Base-by-base conservation (phyloP, 2,329 filamentous ascomycete species). In the Apiospora arundinis region DNA sequence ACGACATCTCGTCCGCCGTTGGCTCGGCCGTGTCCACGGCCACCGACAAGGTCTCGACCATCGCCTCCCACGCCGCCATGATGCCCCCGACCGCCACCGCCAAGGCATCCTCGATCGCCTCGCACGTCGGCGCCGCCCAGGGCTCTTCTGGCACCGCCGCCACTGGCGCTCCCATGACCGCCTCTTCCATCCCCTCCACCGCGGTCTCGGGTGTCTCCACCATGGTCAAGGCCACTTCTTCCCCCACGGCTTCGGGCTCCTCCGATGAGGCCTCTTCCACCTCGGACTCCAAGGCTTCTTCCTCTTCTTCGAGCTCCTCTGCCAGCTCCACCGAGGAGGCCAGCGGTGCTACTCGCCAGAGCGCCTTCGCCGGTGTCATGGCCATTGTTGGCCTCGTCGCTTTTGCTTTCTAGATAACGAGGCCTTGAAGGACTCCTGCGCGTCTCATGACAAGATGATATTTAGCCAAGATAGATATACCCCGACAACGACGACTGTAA, bases 401-500 rank as follows among this genome's bases (percentile, higher is more conserved):
- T 37, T 60, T 60, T 11, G 52, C 52, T 60, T 37, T 60, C 28
- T 60, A 60, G 28, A 37, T 60, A 8, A 49, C 69, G 71, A 2
- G 67, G 16, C 18, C 18, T 32, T 18, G 25, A 32, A 32, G 25
- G 25, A 56, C 14, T 28, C 1, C 49, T 16, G 49, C 25, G 5
- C 49, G 14, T 28, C 25, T 16, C 6, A 18, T 21, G 25, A 52
- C 12, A 28, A 14, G 12, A 11, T 12, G 49, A 52, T 52, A 16
- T 25, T 25, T 16, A 6, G 9, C 49, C 23, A 2, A 52, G 23
- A 28, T 52, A 52, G 23, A 52, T 52, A 28, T 25, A 14, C 23
- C 25, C 23, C 49, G 23, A 52, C 6, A 12, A 16, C 11, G 49
- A 14, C 2, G 6, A 32, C 32, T 28, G 14, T 52, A 52, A 12